These are phyloP conservation scores for Cyclanthera cordifolia DNA, from an alignment of 306 rosid genomes.

Conservation along the genomic window DNA sequence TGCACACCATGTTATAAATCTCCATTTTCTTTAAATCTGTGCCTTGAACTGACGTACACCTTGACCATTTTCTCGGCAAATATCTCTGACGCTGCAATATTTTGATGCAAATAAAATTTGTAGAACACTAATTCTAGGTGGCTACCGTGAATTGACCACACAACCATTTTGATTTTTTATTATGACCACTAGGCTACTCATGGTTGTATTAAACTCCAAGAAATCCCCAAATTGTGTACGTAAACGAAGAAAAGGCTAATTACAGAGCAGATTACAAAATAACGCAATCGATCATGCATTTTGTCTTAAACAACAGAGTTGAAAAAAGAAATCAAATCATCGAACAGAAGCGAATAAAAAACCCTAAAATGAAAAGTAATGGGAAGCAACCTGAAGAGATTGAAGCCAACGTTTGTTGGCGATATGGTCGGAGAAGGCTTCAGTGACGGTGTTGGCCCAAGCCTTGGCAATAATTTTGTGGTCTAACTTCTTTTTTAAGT, in stretches of 20 bases:
- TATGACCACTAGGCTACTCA: no score
- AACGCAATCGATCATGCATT: background rate
- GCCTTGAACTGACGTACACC: no score
- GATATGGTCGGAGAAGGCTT: slow-evolving; percentile 51
- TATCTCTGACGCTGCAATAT: no score
- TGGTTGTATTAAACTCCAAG: background rate
- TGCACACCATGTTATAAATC: background rate
- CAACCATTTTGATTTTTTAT: no score
- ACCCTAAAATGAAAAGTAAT: background rate
- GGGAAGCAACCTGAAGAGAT: slow-evolving; percentile 65
- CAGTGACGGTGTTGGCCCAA: slow-evolving; percentile 88
- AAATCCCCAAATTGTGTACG: background rate
- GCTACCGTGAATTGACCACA: no score
- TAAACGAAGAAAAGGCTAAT: background rate
- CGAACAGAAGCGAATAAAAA: no score
- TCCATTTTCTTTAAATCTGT: no score
- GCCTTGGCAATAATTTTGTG: slow-evolving; percentile 60
- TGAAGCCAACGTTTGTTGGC: slow-evolving; percentile 83
- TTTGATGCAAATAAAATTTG: no score
- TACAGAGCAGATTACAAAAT: background rate
- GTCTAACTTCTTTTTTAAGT: slow-evolving; percentile 67
- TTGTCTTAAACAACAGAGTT: background rate
- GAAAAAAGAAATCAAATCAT: background rate
- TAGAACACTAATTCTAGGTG: no score
- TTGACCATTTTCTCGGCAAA: no score